Conservation (phyloP, 2,329 filamentous ascomycete genomes). For the Tolypocladium inflatum region DNA sequence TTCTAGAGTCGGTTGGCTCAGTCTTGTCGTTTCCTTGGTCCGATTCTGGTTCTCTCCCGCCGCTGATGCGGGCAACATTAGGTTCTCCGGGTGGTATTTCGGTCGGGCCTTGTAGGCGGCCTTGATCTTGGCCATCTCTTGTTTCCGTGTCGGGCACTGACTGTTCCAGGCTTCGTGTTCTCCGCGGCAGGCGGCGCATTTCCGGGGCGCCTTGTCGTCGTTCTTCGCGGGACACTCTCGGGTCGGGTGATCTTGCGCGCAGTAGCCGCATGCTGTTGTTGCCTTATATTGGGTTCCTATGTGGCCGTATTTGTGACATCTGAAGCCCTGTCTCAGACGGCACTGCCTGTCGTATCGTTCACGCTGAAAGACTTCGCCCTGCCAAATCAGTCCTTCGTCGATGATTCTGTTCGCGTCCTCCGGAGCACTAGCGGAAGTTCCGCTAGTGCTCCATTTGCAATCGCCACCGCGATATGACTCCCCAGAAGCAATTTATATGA, state of each 20-base stretch:
- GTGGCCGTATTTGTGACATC: conserved; percentile 3
- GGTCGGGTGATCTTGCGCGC: neutral
- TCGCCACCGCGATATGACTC: too few relatives aligned
- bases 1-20: neutral
- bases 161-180: neutral
- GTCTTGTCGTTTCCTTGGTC: neutral
- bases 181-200: neutral
- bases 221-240: neutral
- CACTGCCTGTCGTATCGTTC: neutral
- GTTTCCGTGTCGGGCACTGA: neutral
- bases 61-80: neutral
- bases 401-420: neutral
- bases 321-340: conserved; percentile 5
- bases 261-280: conserved; percentile 5
- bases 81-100: neutral
- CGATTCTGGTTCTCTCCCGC: neutral
- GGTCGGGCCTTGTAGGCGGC: neutral
- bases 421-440: too few relatives aligned
- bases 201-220: neutral
- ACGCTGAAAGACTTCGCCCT: neutral
- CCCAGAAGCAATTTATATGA: too few relatives aligned
- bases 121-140: neutral
- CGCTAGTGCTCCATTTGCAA: too few relatives aligned
- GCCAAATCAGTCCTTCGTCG: neutral
- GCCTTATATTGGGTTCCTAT: conserved; percentile 7